Evolutionary conservation across 2,329 filamentous ascomycete genomes (phyloP).

Genomic region (Apiospora phragmitis): DNA sequence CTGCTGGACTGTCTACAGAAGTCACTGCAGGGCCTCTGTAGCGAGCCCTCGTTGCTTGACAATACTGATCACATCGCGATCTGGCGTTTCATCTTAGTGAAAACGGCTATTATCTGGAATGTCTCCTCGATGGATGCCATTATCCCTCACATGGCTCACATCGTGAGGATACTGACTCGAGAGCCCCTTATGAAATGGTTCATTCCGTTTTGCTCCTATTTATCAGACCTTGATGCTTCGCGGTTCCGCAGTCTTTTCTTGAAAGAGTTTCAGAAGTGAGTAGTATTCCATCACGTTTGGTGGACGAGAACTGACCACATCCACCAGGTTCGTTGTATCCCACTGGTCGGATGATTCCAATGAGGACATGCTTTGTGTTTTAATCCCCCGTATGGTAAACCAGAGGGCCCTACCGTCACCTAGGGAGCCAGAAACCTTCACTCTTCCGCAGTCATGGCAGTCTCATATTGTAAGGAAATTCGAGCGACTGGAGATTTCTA

Average conservation of each 20-base stretch:
- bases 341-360: conserved; percentile 70
- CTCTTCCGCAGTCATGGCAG: conserved; percentile 69
- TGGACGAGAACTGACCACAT: conserved; percentile 16
- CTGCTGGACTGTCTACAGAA: conserved; percentile 59
- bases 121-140: conserved; percentile 77
- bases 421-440: conserved; percentile 54
- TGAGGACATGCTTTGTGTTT: conserved; percentile 67
- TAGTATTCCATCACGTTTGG: not conserved
- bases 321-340: conserved; percentile 67
- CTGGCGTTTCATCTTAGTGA: conserved; percentile 61
- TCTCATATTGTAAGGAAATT: conserved; percentile 72
- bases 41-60: conserved; percentile 38
- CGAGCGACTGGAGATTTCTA: conserved; percentile 61
- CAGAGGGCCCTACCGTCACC: conserved; percentile 54
- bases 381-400: conserved; percentile 66
- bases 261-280: conserved; percentile 76
- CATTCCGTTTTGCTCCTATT: conserved; percentile 80
- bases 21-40: conserved; percentile 50
- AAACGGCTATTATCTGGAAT: conserved; percentile 67
- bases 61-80: conserved; percentile 36
- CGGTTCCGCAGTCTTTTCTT: conserved; percentile 80
- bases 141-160: conserved; percentile 65
- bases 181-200: conserved; percentile 72
- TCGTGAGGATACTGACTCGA: conserved; percentile 65
- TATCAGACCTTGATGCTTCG: conserved; percentile 70